Conservation (phyloP, 768 basidiomycete genomes). For the Tephrocybe rancida region DNA sequence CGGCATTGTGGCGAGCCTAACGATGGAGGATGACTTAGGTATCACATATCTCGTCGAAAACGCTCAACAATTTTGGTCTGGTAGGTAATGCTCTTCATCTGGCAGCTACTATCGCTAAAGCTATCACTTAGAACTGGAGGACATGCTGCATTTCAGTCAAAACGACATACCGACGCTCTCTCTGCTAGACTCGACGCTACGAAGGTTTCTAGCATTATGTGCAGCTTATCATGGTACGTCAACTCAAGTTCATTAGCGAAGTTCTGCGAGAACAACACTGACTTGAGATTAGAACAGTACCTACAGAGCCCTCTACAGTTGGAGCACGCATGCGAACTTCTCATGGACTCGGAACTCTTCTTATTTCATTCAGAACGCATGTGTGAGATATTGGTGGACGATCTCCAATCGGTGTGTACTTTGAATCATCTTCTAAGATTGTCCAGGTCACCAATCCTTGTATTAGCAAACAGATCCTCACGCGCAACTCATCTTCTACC, state of each 20-base stretch:
- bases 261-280: too few relatives aligned
- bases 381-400: constrained; percentile 76
- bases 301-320: constrained; percentile 83
- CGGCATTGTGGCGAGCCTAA: constrained; percentile 30
- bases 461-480: constrained; percentile 84
- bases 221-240: constrained; percentile 83
- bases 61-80: constrained; percentile 90
- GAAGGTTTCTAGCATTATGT: constrained; percentile 77
- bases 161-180: constrained; percentile 66
- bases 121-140: constrained; percentile 75
- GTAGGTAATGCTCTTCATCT: constrained; percentile 42
- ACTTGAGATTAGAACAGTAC: constrained; percentile 70
- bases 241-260: not conserved
- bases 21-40: constrained; percentile 69
- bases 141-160: constrained; percentile 68
- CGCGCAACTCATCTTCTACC: constrained; percentile 75
- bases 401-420: constrained; percentile 62
- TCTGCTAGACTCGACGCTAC: constrained; percentile 76
- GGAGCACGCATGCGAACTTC: constrained; percentile 75
- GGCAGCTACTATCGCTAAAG: not conserved
- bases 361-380: constrained; percentile 90
- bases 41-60: constrained; percentile 83
- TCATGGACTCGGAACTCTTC: constrained; percentile 88
- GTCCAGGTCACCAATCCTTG: constrained; percentile 10
- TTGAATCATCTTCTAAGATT: constrained; percentile 2